These are phyloP conservation scores for Adansonia gregorii DNA, from an alignment of 441 rosid species.

Conservation along the genomic window DNA sequence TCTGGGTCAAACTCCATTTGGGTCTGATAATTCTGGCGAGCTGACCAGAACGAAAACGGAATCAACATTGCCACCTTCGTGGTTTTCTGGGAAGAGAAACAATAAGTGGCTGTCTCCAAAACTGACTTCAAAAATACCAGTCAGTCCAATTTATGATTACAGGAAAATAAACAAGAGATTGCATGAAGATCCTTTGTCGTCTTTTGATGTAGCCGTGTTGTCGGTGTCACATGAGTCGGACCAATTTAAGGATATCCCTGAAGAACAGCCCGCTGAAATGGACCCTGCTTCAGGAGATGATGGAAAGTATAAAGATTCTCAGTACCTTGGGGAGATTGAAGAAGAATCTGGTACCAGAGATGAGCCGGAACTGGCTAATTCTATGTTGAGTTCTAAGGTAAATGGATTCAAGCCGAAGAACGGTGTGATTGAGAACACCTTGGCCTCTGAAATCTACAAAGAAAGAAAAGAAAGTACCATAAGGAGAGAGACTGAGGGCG, in stretches of 20 bases:
- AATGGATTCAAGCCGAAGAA: conserved; percentile 30
- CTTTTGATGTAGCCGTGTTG: conserved; percentile 65
- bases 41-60: conserved; percentile 47
- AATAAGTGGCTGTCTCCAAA: conserved; percentile 49
- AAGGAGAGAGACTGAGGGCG: conserved; percentile 71
- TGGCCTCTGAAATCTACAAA: conserved; percentile 42
- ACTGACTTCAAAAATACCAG: conserved; percentile 36
- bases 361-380: conserved; percentile 23
- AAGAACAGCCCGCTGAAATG: conserved; percentile 36
- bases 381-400: conserved; percentile 30
- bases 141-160: conserved; percentile 38
- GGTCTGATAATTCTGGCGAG: conserved; percentile 51
- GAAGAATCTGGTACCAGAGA: conserved; percentile 45
- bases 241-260: conserved; percentile 44
- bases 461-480: conserved; percentile 60
- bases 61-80: conserved; percentile 44
- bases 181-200: conserved; percentile 50
- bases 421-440: conserved; percentile 32
- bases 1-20: conserved; percentile 58
- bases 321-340: conserved; percentile 47
- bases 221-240: conserved; percentile 55
- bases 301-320: conserved; percentile 23
- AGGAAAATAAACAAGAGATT: conserved; percentile 31
- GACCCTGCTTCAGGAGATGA: conserved; percentile 35
- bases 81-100: conserved; percentile 46